Evolutionary conservation across 192 early-diverging fungal species (phyloP).

Genomic region (Thamnidium elegans): DNA sequence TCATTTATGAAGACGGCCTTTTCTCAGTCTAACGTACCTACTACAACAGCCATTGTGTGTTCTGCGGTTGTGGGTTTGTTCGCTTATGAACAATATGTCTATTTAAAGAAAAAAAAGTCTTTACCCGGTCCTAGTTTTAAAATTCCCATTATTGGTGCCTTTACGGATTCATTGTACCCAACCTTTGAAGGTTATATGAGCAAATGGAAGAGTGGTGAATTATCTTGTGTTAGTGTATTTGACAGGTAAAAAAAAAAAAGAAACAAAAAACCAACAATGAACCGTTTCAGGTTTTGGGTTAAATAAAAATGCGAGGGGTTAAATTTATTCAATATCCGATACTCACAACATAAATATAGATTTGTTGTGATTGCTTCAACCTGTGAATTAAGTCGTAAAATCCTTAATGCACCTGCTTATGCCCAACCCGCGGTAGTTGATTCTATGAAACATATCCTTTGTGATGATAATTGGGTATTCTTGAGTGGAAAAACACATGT

Average conservation of each 20-base stretch:
- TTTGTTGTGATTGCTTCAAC: constrained; percentile 47
- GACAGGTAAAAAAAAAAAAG: constrained; percentile 28
- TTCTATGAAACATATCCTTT: constrained; percentile 40
- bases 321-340: background rate
- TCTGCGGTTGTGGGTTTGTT: constrained; percentile 31
- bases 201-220: constrained; percentile 45
- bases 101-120: constrained; percentile 37
- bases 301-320: background rate
- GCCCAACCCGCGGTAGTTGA: constrained; percentile 37
- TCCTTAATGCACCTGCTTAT: constrained; percentile 37
- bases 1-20: constrained; percentile 28
- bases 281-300: too few relatives aligned
- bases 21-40: constrained; percentile 24
- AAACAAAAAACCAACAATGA: constrained; percentile 1
- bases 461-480: constrained; percentile 43
- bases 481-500: constrained; percentile 39
- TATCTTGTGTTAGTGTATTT: constrained; percentile 42
- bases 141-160: constrained; percentile 42
- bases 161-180: constrained; percentile 40
- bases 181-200: constrained; percentile 46
- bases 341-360: constrained; percentile 13
- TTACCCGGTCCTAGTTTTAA: constrained; percentile 38
- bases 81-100: constrained; percentile 41
- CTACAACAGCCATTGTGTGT: constrained; percentile 23
- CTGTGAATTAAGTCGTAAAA: constrained; percentile 42